Evolutionary conservation across 257 asterid genomes (phyloP).

Genomic region (Linaria vulgaris): DNA sequence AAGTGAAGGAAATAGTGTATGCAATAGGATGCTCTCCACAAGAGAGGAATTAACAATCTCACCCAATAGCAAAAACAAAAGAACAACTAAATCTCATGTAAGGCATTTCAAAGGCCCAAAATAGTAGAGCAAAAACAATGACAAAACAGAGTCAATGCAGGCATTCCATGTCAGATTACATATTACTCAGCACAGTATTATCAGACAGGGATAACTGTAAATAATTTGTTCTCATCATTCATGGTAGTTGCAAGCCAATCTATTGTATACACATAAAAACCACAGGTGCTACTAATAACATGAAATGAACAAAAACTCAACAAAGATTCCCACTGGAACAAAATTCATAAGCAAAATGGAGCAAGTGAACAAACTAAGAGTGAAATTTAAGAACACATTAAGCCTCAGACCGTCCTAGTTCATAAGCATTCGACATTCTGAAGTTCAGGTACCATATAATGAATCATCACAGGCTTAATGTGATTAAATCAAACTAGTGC

Average conservation of each 20-base stretch:
- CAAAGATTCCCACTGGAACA: too few relatives aligned
- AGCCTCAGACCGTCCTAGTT: too few relatives aligned
- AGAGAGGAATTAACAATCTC: too few relatives aligned
- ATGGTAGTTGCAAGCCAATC: slow-evolving; percentile 19
- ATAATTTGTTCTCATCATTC: slow-evolving; percentile 53
- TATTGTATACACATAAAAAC: not conserved
- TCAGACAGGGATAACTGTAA: slow-evolving; percentile 95
- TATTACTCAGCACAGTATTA: slow-evolving; percentile 35
- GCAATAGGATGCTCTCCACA: too few relatives aligned
- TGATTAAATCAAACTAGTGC: too few relatives aligned
- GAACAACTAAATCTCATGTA: too few relatives aligned
- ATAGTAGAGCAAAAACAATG: not conserved
- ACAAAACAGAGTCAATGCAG: not conserved
- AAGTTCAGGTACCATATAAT: slow-evolving; percentile 23
- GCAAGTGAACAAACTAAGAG: not conserved
- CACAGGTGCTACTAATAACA: not conserved
- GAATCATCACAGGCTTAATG: slow-evolving; percentile 46
- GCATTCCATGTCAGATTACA: slow-evolving; percentile 56
- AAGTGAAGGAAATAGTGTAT: too few relatives aligned
- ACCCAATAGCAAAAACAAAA: too few relatives aligned
- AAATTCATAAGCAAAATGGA: not conserved
- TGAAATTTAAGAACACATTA: too few relatives aligned
- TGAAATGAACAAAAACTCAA: not conserved
- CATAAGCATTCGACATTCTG: slow-evolving; percentile 28
- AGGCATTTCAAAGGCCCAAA: too few relatives aligned